Evolutionary conservation across 495 filamentous ascomycete genomes (phyloP).

Genomic region (Stereocaulon alpinum): DNA sequence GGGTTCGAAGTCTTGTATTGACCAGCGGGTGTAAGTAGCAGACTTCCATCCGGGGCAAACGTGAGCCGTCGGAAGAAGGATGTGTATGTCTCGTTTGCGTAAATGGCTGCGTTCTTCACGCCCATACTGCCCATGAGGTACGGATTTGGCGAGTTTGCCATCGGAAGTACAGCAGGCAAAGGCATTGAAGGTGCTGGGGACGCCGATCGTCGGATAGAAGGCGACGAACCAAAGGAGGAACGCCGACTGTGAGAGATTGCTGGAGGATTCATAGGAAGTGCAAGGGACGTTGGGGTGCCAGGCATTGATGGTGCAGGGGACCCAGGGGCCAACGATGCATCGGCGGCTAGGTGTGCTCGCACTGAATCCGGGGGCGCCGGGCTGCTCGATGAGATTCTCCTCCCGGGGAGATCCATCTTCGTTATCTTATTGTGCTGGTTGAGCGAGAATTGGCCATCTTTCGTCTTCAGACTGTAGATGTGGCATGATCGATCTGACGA

Average conservation of each 20-base stretch:
- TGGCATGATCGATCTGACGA: slow-evolving; percentile 97
- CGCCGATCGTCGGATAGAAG: slow-evolving; percentile 72
- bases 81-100: slow-evolving; percentile 94
- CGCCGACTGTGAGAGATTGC: slow-evolving; percentile 81
- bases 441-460: slow-evolving; percentile 92
- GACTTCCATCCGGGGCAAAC: slow-evolving; percentile 89
- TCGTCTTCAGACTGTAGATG: slow-evolving; percentile 90
- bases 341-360: slow-evolving; percentile 46
- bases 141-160: slow-evolving; percentile 77
- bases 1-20: slow-evolving; percentile 81
- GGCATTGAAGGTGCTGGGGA: slow-evolving; percentile 95
- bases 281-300: slow-evolving; percentile 82
- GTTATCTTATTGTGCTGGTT: slow-evolving; percentile 60
- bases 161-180: slow-evolving; percentile 90
- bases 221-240: slow-evolving; percentile 89
- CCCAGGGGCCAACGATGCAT: slow-evolving; percentile 49
- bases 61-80: slow-evolving; percentile 94
- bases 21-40: slow-evolving; percentile 91
- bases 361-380: slow-evolving; percentile 78
- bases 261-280: slow-evolving; percentile 95
- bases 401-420: slow-evolving; percentile 84
- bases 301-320: slow-evolving; percentile 88
- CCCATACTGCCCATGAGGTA: slow-evolving; percentile 38
- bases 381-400: slow-evolving; percentile 83
- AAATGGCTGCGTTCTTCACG: slow-evolving; percentile 76